Evolutionary conservation across 495 filamentous ascomycete species (phyloP), one percentile per base, ranked within the genome.

Genomic region (Lepraria neglecta): DNA sequence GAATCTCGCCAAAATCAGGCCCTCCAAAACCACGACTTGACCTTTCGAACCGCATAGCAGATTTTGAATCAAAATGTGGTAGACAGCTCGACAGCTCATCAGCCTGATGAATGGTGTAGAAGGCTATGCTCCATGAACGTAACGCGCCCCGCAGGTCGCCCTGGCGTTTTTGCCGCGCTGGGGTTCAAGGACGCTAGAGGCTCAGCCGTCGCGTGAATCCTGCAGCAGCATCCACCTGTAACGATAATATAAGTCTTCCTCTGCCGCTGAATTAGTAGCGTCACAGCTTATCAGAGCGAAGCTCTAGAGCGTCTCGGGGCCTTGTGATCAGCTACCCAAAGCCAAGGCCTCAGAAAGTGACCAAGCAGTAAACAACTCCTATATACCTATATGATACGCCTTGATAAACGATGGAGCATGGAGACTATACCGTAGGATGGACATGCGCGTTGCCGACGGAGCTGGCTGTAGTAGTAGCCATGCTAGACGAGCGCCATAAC

Each of bases 1-100:
- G 82, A 86, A 65, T 79, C 82, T 0, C 72, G 77, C 31, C 76
- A 81, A 17, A 79, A 68, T 43, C 74, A 73, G 17, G 65, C 62
- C 1, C 67, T 73, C 59, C 75, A 84, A 40, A 55, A 38, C n/a
- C 52, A 55, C 31, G 33, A 55, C 33, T 21, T 30, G 52, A 35
- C 33, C 30, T 55, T 55, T 53, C n/a, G 50, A 53, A 33, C 27
- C 50, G 31, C 28, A 52, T 35, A 53, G 50, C 27, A 53, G 11
- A 31, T 53, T 53, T 53, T 53, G 50, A n/a, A n/a, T 27, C 48
- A 27, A 24, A 42, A 42, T n/a, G n/a, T n/a, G n/a, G n/a, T n/a
- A n/a, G n/a, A n/a, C n/a, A n/a, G n/a, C n/a, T n/a, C n/a, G n/a
- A 33, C 28, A 53, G 50, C 11, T 53, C 15, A 53, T 53, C n/a